These are phyloP conservation scores for Cercospora sp. DNA, from an alignment of 2,329 filamentous ascomycete genomes.

Conservation along the genomic window DNA sequence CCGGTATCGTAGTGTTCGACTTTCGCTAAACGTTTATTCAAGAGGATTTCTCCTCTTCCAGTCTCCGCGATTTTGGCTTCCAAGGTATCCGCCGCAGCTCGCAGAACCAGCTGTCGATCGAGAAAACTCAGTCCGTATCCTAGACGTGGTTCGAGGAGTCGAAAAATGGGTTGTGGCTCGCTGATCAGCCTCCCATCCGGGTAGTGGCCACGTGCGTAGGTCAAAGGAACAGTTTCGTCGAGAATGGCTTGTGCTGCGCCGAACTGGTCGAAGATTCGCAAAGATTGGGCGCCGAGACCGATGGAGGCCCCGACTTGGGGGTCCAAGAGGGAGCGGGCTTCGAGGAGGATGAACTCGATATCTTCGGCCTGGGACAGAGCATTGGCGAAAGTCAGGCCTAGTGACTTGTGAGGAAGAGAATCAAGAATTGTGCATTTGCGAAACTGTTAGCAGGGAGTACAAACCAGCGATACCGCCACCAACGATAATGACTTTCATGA, in stretches of 20 bases:
- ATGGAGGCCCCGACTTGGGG: constrained; percentile 53
- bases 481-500: constrained; percentile 46
- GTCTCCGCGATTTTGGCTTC: constrained; percentile 21
- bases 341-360: constrained; percentile 54
- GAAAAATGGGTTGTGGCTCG: constrained; percentile 8
- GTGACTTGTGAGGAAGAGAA: constrained; percentile 32
- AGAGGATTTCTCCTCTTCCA: background rate
- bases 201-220: background rate
- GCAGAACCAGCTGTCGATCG: constrained; percentile 35
- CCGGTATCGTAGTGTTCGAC: constrained; percentile 16
- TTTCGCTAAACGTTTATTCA: constrained; percentile 18
- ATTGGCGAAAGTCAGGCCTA: constrained; percentile 50
- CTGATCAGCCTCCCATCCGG: constrained; percentile 14
- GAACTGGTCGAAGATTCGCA: constrained; percentile 54
- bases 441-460: background rate
- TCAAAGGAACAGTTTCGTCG: constrained; percentile 17
- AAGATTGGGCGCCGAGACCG: constrained; percentile 46
- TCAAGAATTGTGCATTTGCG: background rate
- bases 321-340: constrained; percentile 45
- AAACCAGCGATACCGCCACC: constrained; percentile 43
- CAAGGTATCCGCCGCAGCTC: constrained; percentile 28
- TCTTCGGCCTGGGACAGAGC: constrained; percentile 45
- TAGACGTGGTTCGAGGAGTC: constrained; percentile 29
- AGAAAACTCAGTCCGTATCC: constrained; percentile 31
- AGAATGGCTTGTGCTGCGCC: constrained; percentile 35